Evolutionary conservation across 2,329 filamentous ascomycete genomes (phyloP).

Genomic region (Aspergillus sp.): DNA sequence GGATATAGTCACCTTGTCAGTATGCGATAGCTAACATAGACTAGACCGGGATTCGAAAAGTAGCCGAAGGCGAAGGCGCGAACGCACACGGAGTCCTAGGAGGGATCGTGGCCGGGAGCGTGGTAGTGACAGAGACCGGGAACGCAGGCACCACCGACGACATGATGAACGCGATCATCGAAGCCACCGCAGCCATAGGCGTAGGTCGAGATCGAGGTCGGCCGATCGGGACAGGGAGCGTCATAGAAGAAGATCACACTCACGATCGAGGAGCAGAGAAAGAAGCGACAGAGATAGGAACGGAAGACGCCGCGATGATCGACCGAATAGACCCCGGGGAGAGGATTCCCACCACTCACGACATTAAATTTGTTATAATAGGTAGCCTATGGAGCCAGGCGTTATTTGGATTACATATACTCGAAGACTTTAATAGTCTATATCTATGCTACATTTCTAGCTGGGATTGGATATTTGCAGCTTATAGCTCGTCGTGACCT

Average conservation of each 20-base stretch:
- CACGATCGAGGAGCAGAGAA: constrained; percentile 32
- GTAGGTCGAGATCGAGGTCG: constrained; percentile 31
- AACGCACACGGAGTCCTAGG: constrained; percentile 34
- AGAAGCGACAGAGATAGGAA: constrained; percentile 25
- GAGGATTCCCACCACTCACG: constrained; percentile 26
- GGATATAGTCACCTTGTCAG: constrained; percentile 31
- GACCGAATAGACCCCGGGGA: constrained; percentile 25
- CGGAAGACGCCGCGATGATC: constrained; percentile 26
- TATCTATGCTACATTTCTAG: constrained; percentile 14
- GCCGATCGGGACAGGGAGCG: constrained; percentile 18
- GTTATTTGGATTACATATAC: constrained; percentile 14
- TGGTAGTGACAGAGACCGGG: constrained; percentile 27
- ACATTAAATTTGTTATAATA: constrained; percentile 18
- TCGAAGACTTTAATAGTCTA: constrained; percentile 9
- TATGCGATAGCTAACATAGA: constrained; percentile 20
- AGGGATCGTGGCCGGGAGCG: constrained; percentile 32
- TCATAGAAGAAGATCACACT: constrained; percentile 26
- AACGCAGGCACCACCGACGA: constrained; percentile 46
- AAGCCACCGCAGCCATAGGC: constrained; percentile 34
- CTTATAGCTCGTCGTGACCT: constrained; percentile 52
- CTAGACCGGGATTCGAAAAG: constrained; percentile 21
- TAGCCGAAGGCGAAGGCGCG: constrained; percentile 29
- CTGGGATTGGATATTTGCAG: constrained; percentile 7
- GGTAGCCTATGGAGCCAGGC: constrained; percentile 12
- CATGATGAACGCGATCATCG: constrained; percentile 33